These are phyloP conservation scores for Plasmodium knowlesi DNA, from an alignment of 169 alveolate species.

Conservation along the genomic window DNA sequence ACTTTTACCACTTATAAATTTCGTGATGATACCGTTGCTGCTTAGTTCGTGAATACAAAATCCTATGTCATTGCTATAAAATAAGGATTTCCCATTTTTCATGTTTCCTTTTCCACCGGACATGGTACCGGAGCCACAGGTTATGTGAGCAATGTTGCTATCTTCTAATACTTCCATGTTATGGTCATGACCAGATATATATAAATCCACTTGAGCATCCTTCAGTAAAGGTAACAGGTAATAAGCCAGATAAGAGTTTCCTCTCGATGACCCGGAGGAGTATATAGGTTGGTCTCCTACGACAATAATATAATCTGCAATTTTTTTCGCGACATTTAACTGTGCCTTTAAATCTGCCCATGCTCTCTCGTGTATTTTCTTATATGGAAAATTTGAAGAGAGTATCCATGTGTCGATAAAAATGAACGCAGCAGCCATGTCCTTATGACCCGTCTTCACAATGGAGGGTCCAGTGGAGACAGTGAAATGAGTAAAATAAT, in stretches of 20 bases:
- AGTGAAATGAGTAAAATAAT: conserved; percentile 88
- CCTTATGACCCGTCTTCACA: conserved; percentile 86
- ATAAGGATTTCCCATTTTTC: conserved; percentile 77
- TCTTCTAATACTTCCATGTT: conserved; percentile 87
- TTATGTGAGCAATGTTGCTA: conserved; percentile 77
- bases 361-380: conserved; percentile 86
- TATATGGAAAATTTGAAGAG: conserved; percentile 88
- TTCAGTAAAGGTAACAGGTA: conserved; percentile 88
- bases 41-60: conserved; percentile 88
- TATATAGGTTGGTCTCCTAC: conserved; percentile 93
- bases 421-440: conserved; percentile 88
- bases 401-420: conserved; percentile 93
- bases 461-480: conserved; percentile 82
- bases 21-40: conserved; percentile 85
- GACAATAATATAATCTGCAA: conserved; percentile 88
- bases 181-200: conserved; percentile 91
- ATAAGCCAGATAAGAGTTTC: conserved; percentile 88
- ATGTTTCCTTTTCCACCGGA: conserved; percentile 79
- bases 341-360: conserved; percentile 90
- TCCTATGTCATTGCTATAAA: conserved; percentile 86
- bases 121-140: conserved; percentile 87
- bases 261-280: conserved; percentile 90
- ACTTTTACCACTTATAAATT: conserved; percentile 83
- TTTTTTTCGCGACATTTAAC: conserved; percentile 87
- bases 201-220: conserved; percentile 91